Evolutionary conservation across 2,329 filamentous ascomycete genomes (phyloP).

Genomic region (Aspergillus piperis): DNA sequence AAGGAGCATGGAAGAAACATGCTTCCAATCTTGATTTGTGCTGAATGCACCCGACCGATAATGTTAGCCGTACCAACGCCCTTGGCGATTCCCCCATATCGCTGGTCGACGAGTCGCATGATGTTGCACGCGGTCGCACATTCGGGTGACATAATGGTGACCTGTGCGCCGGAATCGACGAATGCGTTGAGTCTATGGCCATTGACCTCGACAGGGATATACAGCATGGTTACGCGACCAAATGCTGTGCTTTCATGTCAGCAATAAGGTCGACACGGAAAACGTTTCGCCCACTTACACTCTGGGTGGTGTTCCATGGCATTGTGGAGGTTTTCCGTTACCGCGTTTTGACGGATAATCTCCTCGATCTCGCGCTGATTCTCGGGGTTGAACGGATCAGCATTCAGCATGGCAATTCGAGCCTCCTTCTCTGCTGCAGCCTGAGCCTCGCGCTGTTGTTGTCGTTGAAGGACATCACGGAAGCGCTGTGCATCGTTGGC

Average conservation of each 20-base stretch:
- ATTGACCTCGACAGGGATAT: constrained; percentile 94
- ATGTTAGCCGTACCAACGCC: constrained; percentile 95
- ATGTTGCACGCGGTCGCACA: constrained; percentile 92
- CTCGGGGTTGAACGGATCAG: constrained; percentile 91
- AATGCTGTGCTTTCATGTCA: constrained; percentile 64
- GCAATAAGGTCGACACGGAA: constrained; percentile 5
- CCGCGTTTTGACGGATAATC: constrained; percentile 91
- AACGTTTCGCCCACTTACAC: constrained; percentile 58
- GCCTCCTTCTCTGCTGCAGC: constrained; percentile 76
- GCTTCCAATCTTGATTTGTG: constrained; percentile 88
- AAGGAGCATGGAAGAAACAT: constrained; percentile 91
- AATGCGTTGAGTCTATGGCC: constrained; percentile 89
- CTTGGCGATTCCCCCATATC: constrained; percentile 87
- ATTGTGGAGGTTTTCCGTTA: constrained; percentile 93
- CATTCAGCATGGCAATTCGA: constrained; percentile 81
- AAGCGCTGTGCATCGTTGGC: constrained; percentile 77
- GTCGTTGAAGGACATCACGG: constrained; percentile 67
- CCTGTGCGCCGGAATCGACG: constrained; percentile 95
- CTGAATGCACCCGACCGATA: constrained; percentile 90
- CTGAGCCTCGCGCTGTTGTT: constrained; percentile 69
- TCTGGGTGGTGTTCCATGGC: constrained; percentile 97
- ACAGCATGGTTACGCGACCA: constrained; percentile 91
- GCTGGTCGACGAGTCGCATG: constrained; percentile 90
- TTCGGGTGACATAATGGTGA: constrained; percentile 96
- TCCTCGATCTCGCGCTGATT: constrained; percentile 92